These are phyloP conservation scores for Aspergillus avenaceus DNA, from an alignment of 495 filamentous ascomycete genomes.

Conservation along the genomic window DNA sequence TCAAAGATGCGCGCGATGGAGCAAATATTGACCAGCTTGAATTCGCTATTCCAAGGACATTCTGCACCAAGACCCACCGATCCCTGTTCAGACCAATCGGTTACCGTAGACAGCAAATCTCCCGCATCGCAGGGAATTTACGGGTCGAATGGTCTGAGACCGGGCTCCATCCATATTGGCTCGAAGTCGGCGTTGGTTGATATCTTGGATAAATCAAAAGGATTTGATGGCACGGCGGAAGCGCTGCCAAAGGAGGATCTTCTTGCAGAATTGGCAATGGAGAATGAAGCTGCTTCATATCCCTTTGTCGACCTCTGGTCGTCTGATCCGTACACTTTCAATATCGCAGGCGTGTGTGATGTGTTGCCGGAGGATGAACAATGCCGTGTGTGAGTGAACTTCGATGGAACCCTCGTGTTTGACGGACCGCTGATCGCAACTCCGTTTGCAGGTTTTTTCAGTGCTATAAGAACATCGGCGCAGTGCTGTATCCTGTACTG, in stretches of 20 bases:
- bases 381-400: conserved; percentile 50
- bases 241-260: conserved; percentile 74
- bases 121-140: conserved; percentile 42
- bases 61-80: conserved; percentile 21
- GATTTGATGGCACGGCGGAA: conserved; percentile 33
- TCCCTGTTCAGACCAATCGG: conserved; percentile 5
- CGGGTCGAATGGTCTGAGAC: conserved; percentile 38
- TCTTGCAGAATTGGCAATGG: conserved; percentile 73
- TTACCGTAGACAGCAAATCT: conserved; percentile 12
- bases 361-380: conserved; percentile 63
- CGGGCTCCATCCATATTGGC: conserved; percentile 54
- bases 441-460: conserved; percentile 65
- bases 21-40: conserved; percentile 35
- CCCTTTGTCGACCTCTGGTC: conserved; percentile 68
- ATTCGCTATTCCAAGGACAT: conserved; percentile 32
- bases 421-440: no score
- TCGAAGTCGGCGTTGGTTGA: conserved; percentile 51
- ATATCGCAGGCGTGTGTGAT: conserved; percentile 63
- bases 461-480: conserved; percentile 71
- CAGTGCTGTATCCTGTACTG: conserved; percentile 76
- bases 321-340: conserved; percentile 61
- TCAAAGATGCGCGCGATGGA: conserved; percentile 44
- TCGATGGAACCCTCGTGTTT: neutral
- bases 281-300: conserved; percentile 74
- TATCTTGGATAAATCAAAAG: conserved; percentile 40